Percentiles rank a stretch among this genome's conserved stretches.
phyloP scores from a whole-genome alignment of 176 grass and related monocot genomes.

The Guadua angustifolia region DNA sequence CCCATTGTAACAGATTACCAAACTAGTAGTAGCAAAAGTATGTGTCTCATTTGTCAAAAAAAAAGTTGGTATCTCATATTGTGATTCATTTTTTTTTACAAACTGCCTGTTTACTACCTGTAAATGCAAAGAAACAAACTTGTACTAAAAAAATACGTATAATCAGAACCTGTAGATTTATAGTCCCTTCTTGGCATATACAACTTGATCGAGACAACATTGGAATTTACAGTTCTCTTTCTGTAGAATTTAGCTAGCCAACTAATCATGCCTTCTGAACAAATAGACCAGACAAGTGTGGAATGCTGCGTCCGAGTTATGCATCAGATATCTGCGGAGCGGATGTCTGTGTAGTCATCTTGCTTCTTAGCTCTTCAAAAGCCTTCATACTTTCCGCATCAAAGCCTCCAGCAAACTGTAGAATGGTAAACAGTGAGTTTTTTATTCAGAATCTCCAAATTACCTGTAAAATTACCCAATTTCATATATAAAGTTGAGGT shows the following conservation, averaged over 20 bases:
- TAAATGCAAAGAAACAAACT: constrained; percentile 11
- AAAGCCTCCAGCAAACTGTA: constrained; percentile 89
- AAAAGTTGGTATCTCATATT: neutral
- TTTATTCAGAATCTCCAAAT: neutral
- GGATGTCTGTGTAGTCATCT: constrained; percentile 51
- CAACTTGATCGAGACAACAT: constrained; percentile 13
- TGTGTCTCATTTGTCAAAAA: neutral
- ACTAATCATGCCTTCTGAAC: constrained; percentile 4
- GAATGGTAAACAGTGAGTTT: neutral
- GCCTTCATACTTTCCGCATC: constrained; percentile 87
- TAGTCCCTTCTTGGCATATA: constrained; percentile 27
- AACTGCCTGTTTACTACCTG: constrained; percentile 14
- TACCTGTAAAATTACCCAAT: neutral
- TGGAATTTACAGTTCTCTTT: constrained; percentile 39
- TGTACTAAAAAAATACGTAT: constrained; percentile 20
- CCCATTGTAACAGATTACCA: neutral
- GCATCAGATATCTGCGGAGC: constrained; percentile 20
- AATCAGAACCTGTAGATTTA: constrained; percentile 16
- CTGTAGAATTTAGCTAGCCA: constrained; percentile 41
- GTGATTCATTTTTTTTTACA: constrained; percentile 32
- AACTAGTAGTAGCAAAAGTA: neutral
- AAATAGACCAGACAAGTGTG: neutral
- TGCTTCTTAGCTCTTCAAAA: constrained; percentile 89
- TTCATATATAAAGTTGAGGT: neutral
- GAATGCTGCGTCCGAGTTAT: constrained; percentile 16